These are phyloP conservation scores for Ophiostoma piceae DNA, from an alignment of 2,329 filamentous ascomycete species.

Conservation along the genomic window DNA sequence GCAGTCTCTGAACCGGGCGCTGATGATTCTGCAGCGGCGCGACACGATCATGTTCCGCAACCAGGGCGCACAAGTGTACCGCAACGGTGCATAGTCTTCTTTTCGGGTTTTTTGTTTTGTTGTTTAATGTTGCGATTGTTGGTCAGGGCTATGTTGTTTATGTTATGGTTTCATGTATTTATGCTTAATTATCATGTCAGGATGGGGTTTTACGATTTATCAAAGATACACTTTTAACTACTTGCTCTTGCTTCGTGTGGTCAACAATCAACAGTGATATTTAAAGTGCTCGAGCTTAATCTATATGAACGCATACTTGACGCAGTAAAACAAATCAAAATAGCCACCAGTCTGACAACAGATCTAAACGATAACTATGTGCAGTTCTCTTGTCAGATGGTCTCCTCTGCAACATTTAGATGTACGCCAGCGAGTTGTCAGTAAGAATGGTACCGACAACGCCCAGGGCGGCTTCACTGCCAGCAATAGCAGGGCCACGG, in stretches of 20 bases:
- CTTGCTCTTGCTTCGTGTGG: not conserved
- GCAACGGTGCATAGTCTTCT: conserved; percentile 56
- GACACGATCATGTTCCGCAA: conserved; percentile 81
- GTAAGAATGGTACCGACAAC: conserved; percentile 60
- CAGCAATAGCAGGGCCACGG: conserved; percentile 67
- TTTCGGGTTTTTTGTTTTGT: not conserved
- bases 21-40: conserved; percentile 79
- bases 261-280: not conserved
- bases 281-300: not conserved
- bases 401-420: conserved; percentile 29
- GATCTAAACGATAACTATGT: not conserved
- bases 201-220: not conserved
- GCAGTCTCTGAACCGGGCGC: conserved; percentile 72
- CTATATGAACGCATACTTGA: not conserved
- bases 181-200: not conserved
- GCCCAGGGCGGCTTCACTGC: conserved; percentile 58
- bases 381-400: not conserved
- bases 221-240: conserved; percentile 1
- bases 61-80: conserved; percentile 68
- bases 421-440: conserved; percentile 66
- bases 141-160: not conserved
- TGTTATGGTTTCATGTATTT: not conserved
- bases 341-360: not conserved
- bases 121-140: conserved; percentile 11
- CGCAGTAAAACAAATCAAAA: not conserved